phyloP scores from a whole-genome alignment of 1,284 basidiomycete species.

The Tilletia caries region DNA sequence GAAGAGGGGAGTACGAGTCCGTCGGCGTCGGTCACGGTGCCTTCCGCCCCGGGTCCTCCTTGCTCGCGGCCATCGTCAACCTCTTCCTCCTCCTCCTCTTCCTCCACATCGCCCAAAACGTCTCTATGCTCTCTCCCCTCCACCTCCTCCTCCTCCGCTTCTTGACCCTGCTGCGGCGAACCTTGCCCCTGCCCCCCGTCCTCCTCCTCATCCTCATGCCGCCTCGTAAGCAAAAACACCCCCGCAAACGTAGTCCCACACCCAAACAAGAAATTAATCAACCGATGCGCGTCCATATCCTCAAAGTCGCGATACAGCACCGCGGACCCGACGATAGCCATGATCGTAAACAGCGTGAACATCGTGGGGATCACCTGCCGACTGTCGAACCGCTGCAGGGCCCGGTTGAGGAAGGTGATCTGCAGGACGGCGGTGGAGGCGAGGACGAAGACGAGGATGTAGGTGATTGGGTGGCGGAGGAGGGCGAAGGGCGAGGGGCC shows the following conservation, averaged over 20 bases:
- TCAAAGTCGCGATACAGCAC: slow-evolving; percentile 91
- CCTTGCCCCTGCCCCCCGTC: neutral
- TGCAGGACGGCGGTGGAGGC: slow-evolving; percentile 78
- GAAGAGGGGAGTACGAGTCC: neutral
- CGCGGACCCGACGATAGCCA: slow-evolving; percentile 84
- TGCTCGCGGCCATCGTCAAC: too few species aligned
- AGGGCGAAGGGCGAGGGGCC: slow-evolving; percentile 27
- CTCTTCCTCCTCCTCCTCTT: neutral
- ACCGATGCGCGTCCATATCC: slow-evolving; percentile 60
- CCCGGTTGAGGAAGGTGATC: slow-evolving; percentile 77
- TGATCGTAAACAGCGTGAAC: slow-evolving; percentile 73
- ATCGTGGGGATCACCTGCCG: slow-evolving; percentile 66
- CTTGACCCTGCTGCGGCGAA: neutral
- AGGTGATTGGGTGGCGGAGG: slow-evolving; percentile 44
- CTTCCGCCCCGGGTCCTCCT: too few species aligned
- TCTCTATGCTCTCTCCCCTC: neutral
- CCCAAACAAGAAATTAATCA: slow-evolving; percentile 80
- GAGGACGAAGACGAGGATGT: slow-evolving; percentile 62
- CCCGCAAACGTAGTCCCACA: slow-evolving; percentile 78
- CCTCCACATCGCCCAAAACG: neutral
- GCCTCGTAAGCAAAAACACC: slow-evolving; percentile 63
- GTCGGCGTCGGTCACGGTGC: too few species aligned
- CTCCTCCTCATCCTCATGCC: slow-evolving; percentile 16
- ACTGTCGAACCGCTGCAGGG: slow-evolving; percentile 55
- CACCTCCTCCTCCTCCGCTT: neutral